A percentile compares a stretch with the other conserved stretches of the same genome.
phyloP scores from a whole-genome alignment of 352 stramenopile genomes.

The Phytophthora nicotianae region DNA sequence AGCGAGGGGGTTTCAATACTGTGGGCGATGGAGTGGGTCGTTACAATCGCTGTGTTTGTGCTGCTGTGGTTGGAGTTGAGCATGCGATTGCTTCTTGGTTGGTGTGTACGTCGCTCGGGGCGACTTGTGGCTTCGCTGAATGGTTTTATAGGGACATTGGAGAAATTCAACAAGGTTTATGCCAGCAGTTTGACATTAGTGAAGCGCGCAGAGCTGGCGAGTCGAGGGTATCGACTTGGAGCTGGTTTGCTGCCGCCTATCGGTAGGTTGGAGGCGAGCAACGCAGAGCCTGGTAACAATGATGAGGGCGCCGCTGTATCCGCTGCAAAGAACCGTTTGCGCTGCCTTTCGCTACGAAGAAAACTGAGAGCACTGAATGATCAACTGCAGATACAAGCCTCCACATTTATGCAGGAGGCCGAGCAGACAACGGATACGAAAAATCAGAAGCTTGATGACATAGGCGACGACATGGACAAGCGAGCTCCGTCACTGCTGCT shows the following conservation, averaged over 20 bases:
- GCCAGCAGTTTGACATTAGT: slow-evolving; percentile 43
- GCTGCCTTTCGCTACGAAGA: slow-evolving; percentile 46
- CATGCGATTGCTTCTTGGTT: slow-evolving; percentile 20
- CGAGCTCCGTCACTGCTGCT: slow-evolving; percentile 60
- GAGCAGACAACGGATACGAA: neutral
- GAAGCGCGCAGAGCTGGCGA: slow-evolving; percentile 65
- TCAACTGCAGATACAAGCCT: slow-evolving; percentile 27
- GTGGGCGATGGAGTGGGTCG: slow-evolving; percentile 6
- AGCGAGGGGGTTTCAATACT: neutral
- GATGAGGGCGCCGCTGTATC: slow-evolving; percentile 4
- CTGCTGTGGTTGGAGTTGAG: slow-evolving; percentile 19
- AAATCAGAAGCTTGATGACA: neutral
- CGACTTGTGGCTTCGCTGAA: slow-evolving; percentile 17
- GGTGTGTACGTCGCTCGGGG: slow-evolving; percentile 14
- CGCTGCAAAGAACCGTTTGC: slow-evolving; percentile 26
- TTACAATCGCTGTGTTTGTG: neutral
- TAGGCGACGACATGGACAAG: slow-evolving; percentile 7
- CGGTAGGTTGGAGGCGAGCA: slow-evolving; percentile 47
- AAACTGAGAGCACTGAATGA: slow-evolving; percentile 56
- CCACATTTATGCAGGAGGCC: neutral
- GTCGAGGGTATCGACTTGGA: slow-evolving; percentile 58
- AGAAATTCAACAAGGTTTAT: slow-evolving; percentile 36
- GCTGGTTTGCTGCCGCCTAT: slow-evolving; percentile 51
- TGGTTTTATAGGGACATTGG: slow-evolving; percentile 10
- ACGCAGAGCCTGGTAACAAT: neutral